Percentiles rank a stretch among this genome's conserved stretches.
phyloP scores from a whole-genome alignment of 1,284 basidiomycete species.

The Abortiporus biennis region DNA sequence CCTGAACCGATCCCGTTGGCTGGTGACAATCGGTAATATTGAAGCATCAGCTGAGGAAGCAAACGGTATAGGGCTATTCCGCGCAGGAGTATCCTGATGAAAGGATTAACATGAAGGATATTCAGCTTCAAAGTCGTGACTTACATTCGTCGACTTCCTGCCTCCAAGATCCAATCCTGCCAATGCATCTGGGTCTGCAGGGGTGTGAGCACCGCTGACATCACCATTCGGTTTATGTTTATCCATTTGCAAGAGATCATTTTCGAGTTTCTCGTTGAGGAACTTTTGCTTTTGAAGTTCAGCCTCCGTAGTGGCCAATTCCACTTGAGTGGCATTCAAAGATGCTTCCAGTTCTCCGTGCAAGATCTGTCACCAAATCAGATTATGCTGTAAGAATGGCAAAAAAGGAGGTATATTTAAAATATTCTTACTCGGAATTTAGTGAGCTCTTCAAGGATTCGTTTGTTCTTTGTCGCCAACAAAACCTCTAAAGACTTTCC shows the following conservation, averaged over 20 bases:
- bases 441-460: slow-evolving; percentile 91
- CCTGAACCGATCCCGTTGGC: slow-evolving; percentile 92
- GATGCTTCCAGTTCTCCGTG: slow-evolving; percentile 75
- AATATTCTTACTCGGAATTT: slow-evolving; percentile 66
- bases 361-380: slow-evolving; percentile 51
- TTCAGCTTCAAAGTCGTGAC: neutral
- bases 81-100: slow-evolving; percentile 35
- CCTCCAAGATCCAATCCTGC: slow-evolving; percentile 70
- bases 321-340: slow-evolving; percentile 51
- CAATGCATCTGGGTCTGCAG: slow-evolving; percentile 36
- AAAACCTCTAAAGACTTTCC: slow-evolving; percentile 86
- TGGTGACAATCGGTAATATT: slow-evolving; percentile 93
- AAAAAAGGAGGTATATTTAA: slow-evolving; percentile 1
- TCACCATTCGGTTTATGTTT: slow-evolving; percentile 31
- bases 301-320: slow-evolving; percentile 50
- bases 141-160: slow-evolving; percentile 23
- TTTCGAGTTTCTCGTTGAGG: slow-evolving; percentile 88
- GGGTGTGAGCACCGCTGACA: slow-evolving; percentile 12
- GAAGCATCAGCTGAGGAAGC: slow-evolving; percentile 78
- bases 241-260: slow-evolving; percentile 82
- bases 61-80: slow-evolving; percentile 62
- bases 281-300: slow-evolving; percentile 75
- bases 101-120: neutral
- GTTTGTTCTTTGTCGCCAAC: slow-evolving; percentile 90
- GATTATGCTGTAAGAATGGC: too few species aligned